Base-by-base conservation (phyloP, 176 grass and related monocot genomes). In the Carex cristatella region DNA sequence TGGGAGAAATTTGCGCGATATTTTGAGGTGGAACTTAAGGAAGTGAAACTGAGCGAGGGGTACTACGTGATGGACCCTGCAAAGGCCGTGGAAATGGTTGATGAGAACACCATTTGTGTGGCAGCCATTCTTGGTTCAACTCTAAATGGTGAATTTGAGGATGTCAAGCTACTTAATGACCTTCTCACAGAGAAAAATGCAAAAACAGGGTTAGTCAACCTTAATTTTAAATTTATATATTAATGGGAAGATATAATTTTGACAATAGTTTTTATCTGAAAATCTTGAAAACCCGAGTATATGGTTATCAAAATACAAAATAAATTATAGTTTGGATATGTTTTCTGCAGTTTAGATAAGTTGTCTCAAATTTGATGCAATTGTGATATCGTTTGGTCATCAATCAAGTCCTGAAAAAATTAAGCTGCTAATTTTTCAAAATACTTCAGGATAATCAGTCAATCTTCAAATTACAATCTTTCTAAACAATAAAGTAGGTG, bases 11-110 rank as follows among this genome's bases (percentile, higher is more conserved):
- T 97, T 7, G 94, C 92, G 0, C 84, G 94, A 9, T 97, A 94
- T 90, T 97, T 97, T 79, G 94, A 97, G 87, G 94, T 97, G 23
- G 94, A 94, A 85, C 92, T 97, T 2, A 97, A 94, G 83, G 94
- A 97, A 65, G 94, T 94, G 85, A 94, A 97, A 87, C 82, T 97
- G 86, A 79, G 79, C 0, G 94, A 94, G 0, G 94, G 83, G 12
- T 97, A 94, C 87, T 97, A 91, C 19, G 92, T 94, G 16, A 92
- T 94, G 92, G 92, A 92, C 87, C 94, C 94, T 0, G n/a, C 37
- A 12, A 97, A 94, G 87, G 90, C 94, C 7, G 94, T 97, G 2
- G 85, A 97, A 16, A 19, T 97, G 87, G 94, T 97, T 8, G 94
- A 97, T 82, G 94, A 94, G 85, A 94, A 97, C 92, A 97, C 94